Base-by-base conservation (phyloP, 2,329 filamentous ascomycete genomes). In the Beauveria sp. region DNA sequence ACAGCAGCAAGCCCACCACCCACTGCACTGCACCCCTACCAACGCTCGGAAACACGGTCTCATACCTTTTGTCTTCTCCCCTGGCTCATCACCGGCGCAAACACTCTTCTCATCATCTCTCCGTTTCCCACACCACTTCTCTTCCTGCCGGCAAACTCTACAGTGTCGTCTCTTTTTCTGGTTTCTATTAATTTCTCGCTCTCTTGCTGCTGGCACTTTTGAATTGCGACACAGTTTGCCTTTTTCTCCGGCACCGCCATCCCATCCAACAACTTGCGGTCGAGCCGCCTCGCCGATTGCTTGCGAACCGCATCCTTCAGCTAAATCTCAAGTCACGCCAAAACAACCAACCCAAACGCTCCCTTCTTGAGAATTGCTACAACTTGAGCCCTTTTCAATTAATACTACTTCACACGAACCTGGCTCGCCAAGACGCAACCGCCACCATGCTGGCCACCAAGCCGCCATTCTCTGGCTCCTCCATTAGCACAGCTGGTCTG, bases 371-470 rank as follows among this genome's bases (percentile, higher is more conserved):
- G 4, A 18, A 24, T 12, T 16, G 5, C 24, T n/a, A 7, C 18
- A 2, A 37, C 7, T 14, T 9, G 18, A 55, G 8, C 18, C 6
- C 18, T 30, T 7, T 10, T 26, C 41, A 22, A 14, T 37, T 6
- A 44, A 37, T 20, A 37, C 5, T n/a, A 18, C 5, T 18, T 18
- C 6, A 18, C 7, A 47, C 18, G 8, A 6, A 16, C 28, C n/a
- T 18, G 12, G 28, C 8, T 7, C n/a, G 26, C 16, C 7, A 24
- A 20, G 8, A 43, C 46, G 5, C 10, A 18, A 8, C 7, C 34
- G 30, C 55, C 47, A 34, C 89, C 69, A 90, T 92, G 85, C 77
- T 92, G 70, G 89, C 89, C 66, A 85, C 89, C 63, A 91, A 92
- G 73, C 79, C 87, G 67, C 81, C 87, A 48, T 91, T 88, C 70